Evolutionary conservation across 2,329 filamentous ascomycete species (phyloP), one percentile per base, ranked within the genome.

Genomic region (Claviceps maximensis): DNA sequence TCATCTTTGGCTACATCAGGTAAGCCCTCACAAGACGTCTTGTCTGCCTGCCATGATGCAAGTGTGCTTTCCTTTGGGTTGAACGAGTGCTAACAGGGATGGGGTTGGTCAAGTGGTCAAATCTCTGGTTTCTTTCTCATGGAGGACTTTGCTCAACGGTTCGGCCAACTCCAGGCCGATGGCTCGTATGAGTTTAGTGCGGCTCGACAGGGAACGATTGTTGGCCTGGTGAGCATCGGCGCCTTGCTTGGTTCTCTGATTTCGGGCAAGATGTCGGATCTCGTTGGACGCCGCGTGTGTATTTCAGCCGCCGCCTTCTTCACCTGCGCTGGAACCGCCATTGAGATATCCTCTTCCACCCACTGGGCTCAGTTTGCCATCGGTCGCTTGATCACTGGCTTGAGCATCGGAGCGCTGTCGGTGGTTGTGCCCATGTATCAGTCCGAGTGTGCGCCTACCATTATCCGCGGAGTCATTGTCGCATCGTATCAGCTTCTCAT

Each of bases 341-440:
- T 86, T 19, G 79, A 84, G 59, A 77, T 85, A 56, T 74, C 80
- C 0, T 80, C 80, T 0, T 59, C 67, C 1, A 62, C 58, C 2
- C 66, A 67, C 45, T 86, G 83, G 83, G 78, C 76, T 54, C 83
- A 86, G 59, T 76, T 86, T 54, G 81, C 81, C 29, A 65, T 83
- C 19, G 83, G 83, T 48, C 74, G 83, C 46, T 74, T 82, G 58
- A 74, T 84, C n/a, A 83, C 80, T 25, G 83, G 83, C 58, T 63
- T 84, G 2, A 82, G 82, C 21, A 79, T 87, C 47, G 83, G 83
- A 29, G 74, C 77, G 21, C 70, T 86, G 0, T 83, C 78, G 6
- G 82, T 84, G 44, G 69, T 80, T 27, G 80, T 83, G 1, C 80
- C 80, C 48, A 82, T 87, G 78, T 86, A 86, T 59, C 81, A 85